Evolutionary conservation across 1,284 basidiomycete species (phyloP).

Genomic region (Boletus coffeatus): DNA sequence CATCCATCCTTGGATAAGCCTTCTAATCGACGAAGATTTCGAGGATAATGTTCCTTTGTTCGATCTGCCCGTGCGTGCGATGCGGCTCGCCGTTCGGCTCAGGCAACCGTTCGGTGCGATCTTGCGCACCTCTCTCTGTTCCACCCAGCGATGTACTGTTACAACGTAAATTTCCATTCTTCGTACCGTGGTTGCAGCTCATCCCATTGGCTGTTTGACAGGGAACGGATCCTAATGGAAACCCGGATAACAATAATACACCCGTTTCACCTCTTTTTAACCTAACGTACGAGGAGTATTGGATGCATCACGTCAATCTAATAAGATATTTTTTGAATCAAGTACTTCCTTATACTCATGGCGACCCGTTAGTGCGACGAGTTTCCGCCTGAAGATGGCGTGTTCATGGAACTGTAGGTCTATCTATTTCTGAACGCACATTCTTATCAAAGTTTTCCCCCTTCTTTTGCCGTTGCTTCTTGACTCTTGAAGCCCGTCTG

Average conservation of each 20-base stretch:
- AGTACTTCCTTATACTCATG: background rate
- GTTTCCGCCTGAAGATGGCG: slow-evolving; percentile 1
- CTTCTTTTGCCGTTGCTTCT: background rate
- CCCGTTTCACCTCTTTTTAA: slow-evolving; percentile 1
- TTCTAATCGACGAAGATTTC: too few species aligned
- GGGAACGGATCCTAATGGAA: slow-evolving; percentile 1
- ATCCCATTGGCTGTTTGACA: background rate
- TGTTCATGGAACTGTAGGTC: slow-evolving; percentile 11
- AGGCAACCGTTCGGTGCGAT: too few species aligned
- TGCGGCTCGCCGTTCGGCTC: too few species aligned
- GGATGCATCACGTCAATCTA: slow-evolving; percentile 1
- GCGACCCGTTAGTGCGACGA: background rate
- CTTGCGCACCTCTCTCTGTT: too few species aligned
- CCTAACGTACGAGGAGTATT: background rate
- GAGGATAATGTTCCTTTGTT: too few species aligned
- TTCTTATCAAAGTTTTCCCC: background rate
- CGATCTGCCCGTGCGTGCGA: too few species aligned
- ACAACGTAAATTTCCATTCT: slow-evolving; percentile 7
- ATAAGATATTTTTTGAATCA: slow-evolving; percentile 3
- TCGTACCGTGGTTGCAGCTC: background rate
- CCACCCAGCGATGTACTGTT: too few species aligned
- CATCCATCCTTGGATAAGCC: background rate
- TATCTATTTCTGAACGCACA: background rate
- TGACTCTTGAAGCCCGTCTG: slow-evolving; percentile 4
- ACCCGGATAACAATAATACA: background rate